A percentile compares a stretch with the other conserved stretches of the same genome.
Conservation (phyloP, 306 rosid species). For the Dalbergia cultrata region DNA sequence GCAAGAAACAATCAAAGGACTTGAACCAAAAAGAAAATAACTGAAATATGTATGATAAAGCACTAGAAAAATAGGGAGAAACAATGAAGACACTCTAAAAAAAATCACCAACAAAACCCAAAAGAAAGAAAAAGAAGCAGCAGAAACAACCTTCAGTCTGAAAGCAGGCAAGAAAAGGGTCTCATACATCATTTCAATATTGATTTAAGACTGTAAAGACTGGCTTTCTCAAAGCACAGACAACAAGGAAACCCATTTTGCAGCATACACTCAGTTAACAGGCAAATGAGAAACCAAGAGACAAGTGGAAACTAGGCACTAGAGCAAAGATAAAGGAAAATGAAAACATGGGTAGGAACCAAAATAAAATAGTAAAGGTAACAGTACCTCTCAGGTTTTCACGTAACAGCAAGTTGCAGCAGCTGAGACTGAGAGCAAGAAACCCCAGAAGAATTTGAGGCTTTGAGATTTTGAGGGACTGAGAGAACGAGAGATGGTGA, state of each 20-base stretch:
- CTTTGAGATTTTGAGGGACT: constrained; percentile 27
- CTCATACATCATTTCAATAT: constrained; percentile 3
- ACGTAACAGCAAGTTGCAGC: constrained; percentile 13
- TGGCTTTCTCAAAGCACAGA: constrained; percentile 11
- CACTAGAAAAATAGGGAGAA: no score
- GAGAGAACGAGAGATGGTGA: constrained; percentile 44
- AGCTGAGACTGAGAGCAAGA: constrained; percentile 33
- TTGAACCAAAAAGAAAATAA: not conserved
- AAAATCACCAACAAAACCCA: not conserved
- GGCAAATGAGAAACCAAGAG: not conserved
- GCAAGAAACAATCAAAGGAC: not conserved
- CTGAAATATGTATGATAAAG: not conserved
- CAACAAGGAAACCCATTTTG: not conserved
- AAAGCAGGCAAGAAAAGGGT: constrained; percentile 4
- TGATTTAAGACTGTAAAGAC: not conserved
- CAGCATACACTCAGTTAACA: not conserved
- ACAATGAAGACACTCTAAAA: no score
- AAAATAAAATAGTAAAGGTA: not conserved
- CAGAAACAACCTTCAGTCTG: constrained; percentile 1
- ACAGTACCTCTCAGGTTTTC: constrained; percentile 28
- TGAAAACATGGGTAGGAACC: constrained; percentile 31
- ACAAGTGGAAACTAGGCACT: not conserved
- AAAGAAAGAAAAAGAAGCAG: not conserved
- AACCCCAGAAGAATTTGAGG: constrained; percentile 40
- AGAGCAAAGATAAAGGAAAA: constrained; percentile 6